phyloP scores from a whole-genome alignment of 2,329 filamentous ascomycete species.

The Hortaea werneckii region DNA sequence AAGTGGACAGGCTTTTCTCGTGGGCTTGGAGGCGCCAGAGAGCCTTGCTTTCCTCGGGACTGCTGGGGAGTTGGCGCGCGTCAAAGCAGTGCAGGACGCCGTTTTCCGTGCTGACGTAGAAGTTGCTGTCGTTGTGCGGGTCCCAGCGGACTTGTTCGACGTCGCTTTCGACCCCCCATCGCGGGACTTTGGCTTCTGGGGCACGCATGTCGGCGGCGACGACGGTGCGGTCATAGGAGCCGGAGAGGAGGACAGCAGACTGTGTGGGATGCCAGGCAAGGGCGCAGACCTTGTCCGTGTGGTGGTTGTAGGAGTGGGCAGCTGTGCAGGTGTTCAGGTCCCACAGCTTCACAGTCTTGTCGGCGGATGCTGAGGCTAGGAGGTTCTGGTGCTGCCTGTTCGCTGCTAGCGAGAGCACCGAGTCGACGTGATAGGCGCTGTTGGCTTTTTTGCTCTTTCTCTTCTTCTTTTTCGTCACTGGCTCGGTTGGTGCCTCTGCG shows the following conservation, averaged over 20 bases:
- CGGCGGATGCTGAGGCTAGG: constrained; percentile 86
- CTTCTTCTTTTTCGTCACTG: constrained; percentile 59
- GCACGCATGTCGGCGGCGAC: constrained; percentile 96
- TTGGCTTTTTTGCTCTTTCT: constrained; percentile 85
- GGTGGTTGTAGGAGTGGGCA: constrained; percentile 89
- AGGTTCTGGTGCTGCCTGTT: constrained; percentile 92
- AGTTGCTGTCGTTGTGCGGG: constrained; percentile 82
- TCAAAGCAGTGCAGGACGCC: constrained; percentile 92
- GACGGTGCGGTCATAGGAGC: constrained; percentile 88
- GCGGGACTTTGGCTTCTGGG: constrained; percentile 66
- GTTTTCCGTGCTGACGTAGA: constrained; percentile 85
- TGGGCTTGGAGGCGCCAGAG: constrained; percentile 95
- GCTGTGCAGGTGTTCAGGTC: constrained; percentile 85
- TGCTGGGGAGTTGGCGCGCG: constrained; percentile 62
- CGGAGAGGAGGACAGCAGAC: constrained; percentile 79
- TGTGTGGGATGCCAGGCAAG: constrained; percentile 85
- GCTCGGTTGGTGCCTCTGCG: constrained; percentile 8
- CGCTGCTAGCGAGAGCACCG: constrained; percentile 79
- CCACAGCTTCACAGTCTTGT: constrained; percentile 97
- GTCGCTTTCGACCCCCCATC: constrained; percentile 92
- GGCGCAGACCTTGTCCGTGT: constrained; percentile 96
- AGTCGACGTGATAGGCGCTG: constrained; percentile 86
- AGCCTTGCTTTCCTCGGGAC: constrained; percentile 66
- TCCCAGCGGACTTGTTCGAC: constrained; percentile 92
- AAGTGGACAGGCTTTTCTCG: constrained; percentile 81